phyloP scores from a whole-genome alignment of 192 early-diverging fungal genomes.

The Fimicolochytrium jonesii region DNA sequence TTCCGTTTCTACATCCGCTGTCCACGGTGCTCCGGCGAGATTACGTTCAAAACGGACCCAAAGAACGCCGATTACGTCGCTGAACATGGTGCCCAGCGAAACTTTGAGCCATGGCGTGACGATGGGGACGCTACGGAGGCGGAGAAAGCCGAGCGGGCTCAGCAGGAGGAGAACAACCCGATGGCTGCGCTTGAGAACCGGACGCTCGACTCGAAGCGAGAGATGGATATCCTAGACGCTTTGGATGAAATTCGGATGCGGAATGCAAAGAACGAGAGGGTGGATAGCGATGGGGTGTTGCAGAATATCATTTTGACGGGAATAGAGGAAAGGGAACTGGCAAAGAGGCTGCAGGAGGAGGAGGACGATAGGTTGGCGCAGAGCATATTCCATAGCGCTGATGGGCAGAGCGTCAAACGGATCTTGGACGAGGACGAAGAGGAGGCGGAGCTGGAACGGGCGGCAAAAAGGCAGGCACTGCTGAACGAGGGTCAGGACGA shows the following conservation, averaged over 20 bases:
- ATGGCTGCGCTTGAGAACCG: constrained; percentile 94
- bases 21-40: constrained; percentile 91
- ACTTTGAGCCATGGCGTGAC: constrained; percentile 93
- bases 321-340: constrained; percentile 22
- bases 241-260: constrained; percentile 89
- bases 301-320: constrained; percentile 38
- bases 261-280: constrained; percentile 79
- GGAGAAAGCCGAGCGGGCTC: constrained; percentile 51
- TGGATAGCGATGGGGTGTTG: constrained; percentile 62
- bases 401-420: constrained; percentile 64
- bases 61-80: constrained; percentile 91
- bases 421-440: constrained; percentile 44
- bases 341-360: constrained; percentile 45
- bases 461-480: background rate
- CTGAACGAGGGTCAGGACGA: background rate
- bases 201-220: constrained; percentile 87
- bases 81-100: constrained; percentile 87
- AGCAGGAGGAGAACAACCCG: constrained; percentile 88
- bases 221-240: constrained; percentile 97
- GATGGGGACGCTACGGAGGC: constrained; percentile 57
- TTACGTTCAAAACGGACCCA: constrained; percentile 98
- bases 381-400: constrained; percentile 56
- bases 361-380: constrained; percentile 63
- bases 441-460: background rate
- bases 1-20: constrained; percentile 75